These are phyloP conservation scores for Blastocystis sp. DNA, from an alignment of 352 stramenopile species.

Conservation along the genomic window DNA sequence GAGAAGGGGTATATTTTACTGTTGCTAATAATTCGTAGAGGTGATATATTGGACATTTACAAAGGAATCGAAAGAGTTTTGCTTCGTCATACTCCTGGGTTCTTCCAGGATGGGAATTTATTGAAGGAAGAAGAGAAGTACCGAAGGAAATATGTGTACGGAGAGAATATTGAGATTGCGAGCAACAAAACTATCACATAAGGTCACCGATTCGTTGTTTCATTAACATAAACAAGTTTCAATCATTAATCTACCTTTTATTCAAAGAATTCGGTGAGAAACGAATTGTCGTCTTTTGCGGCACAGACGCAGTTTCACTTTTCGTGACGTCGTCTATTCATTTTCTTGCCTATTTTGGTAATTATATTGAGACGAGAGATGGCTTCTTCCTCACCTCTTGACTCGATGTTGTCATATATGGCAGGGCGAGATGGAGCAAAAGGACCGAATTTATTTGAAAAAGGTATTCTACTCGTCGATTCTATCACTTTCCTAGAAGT, in stretches of 20 bases:
- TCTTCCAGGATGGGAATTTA: neutral
- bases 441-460: conserved; percentile 23
- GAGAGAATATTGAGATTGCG: neutral
- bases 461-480: neutral
- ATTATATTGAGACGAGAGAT: neutral
- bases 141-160: conserved; percentile 26
- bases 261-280: neutral
- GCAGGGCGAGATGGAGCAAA: conserved; percentile 26
- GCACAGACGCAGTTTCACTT: neutral
- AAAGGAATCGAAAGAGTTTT: conserved; percentile 16
- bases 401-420: conserved; percentile 53
- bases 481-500: conserved; percentile 6
- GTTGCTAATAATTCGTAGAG: neutral
- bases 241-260: too few relatives aligned
- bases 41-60: neutral
- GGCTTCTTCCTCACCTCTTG: neutral
- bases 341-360: neutral
- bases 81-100: neutral
- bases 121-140: conserved; percentile 47
- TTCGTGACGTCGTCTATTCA: neutral
- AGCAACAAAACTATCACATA: neutral
- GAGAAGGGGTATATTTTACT: conserved; percentile 10
- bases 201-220: neutral
- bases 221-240: neutral
- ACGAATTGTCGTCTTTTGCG: neutral